Evolutionary conservation across 305 asterid genomes (phyloP), one percentile per base, ranked within the genome.

Genomic region (Fraxinus greggii): DNA sequence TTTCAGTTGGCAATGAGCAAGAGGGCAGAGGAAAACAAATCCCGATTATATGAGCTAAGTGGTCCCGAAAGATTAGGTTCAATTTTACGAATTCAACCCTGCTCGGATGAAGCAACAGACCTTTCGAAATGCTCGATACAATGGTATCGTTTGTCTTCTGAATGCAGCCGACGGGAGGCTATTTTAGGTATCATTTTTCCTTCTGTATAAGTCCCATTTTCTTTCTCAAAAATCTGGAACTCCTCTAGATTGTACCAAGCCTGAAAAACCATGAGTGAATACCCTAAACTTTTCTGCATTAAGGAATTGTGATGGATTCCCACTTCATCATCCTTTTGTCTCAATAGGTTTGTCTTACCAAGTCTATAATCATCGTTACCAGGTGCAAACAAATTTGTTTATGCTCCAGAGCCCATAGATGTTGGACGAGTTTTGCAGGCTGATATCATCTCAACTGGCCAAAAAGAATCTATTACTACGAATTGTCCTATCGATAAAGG

Each of bases 371-470:
- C 59, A 72, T 24, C 76, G 72, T 78, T 29, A 23, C 33, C 75
- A 96, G 99, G 98, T 85, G 99, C 99, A 13, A 91, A 89, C 89
- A 96, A 96, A 86, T 86, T 83, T 12, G 90, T 91, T 78, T 96
- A 96, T 86, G 99, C 99, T 82, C 99, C 98, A 0, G 99, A 96
- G 87, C 99, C 99, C 1, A 92, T 94, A 78, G 99, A 96, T 73
- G 91, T 96, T 29, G 98, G 95, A 65, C 91, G 98, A 86, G 93
- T 96, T 86, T 85, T 96, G 82, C 92, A 96, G 90, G 98, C 85
- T 35, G 98, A 96, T 86, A 86, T 96, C 40, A 75, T 91, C 42
- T 88, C 93, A 77, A 93, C 86, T 81, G 92, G 95, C 85, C 92
- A 84, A 79, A 96, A 89, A 78, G 84, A 85, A 65, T 89, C 92